phyloP scores from a whole-genome alignment of 257 asterid species.

The Primulina huaijiensis region DNA sequence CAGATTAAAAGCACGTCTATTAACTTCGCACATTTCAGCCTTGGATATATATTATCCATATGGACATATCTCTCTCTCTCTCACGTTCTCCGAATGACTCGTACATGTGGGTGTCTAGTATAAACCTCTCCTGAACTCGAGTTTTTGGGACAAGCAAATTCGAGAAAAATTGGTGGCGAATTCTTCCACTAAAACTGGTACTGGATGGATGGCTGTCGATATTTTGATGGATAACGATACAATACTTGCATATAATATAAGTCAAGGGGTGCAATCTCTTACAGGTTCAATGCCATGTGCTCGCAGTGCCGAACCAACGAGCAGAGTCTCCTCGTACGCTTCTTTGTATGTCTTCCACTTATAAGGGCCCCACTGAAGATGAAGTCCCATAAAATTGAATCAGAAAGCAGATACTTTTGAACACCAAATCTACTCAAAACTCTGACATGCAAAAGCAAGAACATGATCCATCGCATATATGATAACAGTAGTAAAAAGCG shows the following conservation, averaged over 20 bases:
- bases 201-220: neutral
- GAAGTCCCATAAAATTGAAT: conserved; percentile 1
- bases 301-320: conserved; percentile 73
- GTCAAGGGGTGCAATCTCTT: conserved; percentile 28
- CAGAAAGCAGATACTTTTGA: neutral
- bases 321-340: conserved; percentile 63
- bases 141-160: too few relatives aligned
- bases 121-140: too few relatives aligned
- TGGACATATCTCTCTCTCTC: too few relatives aligned
- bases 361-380: conserved; percentile 77
- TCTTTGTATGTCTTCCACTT: conserved; percentile 79
- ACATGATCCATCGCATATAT: neutral
- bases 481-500: conserved; percentile 2
- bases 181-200: too few relatives aligned
- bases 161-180: too few relatives aligned
- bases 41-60: too few relatives aligned
- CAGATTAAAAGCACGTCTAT: too few relatives aligned
- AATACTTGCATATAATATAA: too few relatives aligned
- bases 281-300: conserved; percentile 71
- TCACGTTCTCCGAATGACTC: too few relatives aligned
- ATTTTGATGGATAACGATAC: neutral
- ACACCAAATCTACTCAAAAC: neutral
- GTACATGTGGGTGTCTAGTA: too few relatives aligned
- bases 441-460: conserved; percentile 1
- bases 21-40: too few relatives aligned